phyloP scores from a whole-genome alignment of 2,329 filamentous ascomycete species.

The Zarea fungicola region DNA sequence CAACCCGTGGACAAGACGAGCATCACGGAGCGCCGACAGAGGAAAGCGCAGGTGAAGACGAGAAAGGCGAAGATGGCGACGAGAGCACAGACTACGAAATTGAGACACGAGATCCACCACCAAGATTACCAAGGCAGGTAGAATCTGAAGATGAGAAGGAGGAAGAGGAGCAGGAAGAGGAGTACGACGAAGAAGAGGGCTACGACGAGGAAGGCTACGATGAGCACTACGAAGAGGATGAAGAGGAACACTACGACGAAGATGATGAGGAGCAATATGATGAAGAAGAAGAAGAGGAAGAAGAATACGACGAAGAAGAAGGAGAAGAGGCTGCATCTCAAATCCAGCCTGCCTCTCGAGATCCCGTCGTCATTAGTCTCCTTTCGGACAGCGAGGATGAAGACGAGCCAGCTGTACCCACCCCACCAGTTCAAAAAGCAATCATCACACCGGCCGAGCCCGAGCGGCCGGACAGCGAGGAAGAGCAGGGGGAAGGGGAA shows the following conservation, averaged over 20 bases:
- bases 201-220: conserved; percentile 6
- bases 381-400: conserved; percentile 30
- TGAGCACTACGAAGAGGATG: conserved; percentile 20
- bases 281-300: conserved; percentile 14
- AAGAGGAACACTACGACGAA: conserved; percentile 15
- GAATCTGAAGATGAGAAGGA: conserved; percentile 17
- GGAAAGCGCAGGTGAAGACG: background rate
- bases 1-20: no score
- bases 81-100: conserved; percentile 16
- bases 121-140: conserved; percentile 1
- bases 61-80: conserved; percentile 19
- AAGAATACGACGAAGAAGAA: conserved; percentile 16
- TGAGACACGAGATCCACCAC: background rate
- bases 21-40: no score
- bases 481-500: background rate
- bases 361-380: conserved; percentile 32
- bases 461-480: background rate
- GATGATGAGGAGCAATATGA: conserved; percentile 17
- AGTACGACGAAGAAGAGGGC: conserved; percentile 14
- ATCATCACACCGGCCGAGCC: background rate
- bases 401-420: conserved; percentile 18
- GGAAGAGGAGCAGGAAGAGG: background rate
- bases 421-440: background rate
- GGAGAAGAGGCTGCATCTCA: conserved; percentile 1
- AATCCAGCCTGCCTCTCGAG: conserved; percentile 14